phyloP scores from a whole-genome alignment of 2,329 filamentous ascomycete species.

The Beauveria varroae region DNA sequence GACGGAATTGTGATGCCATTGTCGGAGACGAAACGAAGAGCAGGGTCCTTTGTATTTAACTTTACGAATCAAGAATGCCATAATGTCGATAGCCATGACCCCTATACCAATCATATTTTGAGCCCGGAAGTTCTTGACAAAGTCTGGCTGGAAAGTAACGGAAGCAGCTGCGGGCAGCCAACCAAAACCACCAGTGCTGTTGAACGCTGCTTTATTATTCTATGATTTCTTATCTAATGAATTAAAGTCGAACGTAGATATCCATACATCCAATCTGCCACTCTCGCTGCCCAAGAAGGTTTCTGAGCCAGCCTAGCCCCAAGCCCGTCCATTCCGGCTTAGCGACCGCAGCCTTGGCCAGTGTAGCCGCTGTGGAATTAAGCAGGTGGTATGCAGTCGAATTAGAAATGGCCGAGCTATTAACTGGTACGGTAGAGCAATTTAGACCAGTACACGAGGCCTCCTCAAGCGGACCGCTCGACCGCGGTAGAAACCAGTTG shows the following conservation, averaged over 20 bases:
- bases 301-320: constrained; percentile 80
- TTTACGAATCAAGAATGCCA: constrained; percentile 7
- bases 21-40: too few species aligned
- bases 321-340: constrained; percentile 66
- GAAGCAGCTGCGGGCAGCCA: neutral
- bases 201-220: neutral
- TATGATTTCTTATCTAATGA: neutral
- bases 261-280: constrained; percentile 91
- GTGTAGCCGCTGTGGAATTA: constrained; percentile 61
- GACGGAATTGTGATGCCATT: neutral
- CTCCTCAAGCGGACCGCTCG: constrained; percentile 21
- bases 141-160: too few species aligned
- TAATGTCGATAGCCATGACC: constrained; percentile 11
- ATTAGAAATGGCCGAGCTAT: constrained; percentile 33
- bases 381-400: constrained; percentile 47
- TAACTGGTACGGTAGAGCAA: constrained; percentile 1
- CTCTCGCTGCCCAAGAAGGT: constrained; percentile 71
- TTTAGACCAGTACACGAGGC: constrained; percentile 19
- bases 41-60: neutral
- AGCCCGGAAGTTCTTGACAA: neutral
- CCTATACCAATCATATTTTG: neutral
- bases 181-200: neutral
- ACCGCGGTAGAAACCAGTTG: constrained; percentile 88
- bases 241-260: constrained; percentile 67
- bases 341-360: constrained; percentile 61